Evolutionary conservation across 2,329 filamentous ascomycete genomes (phyloP).

Genomic region (Xylaria polymorpha): DNA sequence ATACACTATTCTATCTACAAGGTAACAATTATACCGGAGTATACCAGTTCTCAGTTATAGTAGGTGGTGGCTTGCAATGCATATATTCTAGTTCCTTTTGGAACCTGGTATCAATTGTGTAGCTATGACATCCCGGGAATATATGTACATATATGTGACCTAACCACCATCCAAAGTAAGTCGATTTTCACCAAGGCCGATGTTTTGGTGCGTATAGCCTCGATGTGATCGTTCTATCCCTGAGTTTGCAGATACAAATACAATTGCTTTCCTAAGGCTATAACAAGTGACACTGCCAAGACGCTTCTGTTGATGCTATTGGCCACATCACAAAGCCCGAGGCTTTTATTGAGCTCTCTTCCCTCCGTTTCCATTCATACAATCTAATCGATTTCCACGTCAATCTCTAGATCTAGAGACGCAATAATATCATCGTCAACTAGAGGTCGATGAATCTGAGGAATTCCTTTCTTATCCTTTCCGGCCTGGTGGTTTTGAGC

Average conservation of each 20-base stretch:
- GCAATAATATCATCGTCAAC: slow-evolving; percentile 95
- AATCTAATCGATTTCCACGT: slow-evolving; percentile 78
- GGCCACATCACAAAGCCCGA: background rate
- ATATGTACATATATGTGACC: background rate
- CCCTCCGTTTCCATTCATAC: background rate
- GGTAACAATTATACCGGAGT: background rate
- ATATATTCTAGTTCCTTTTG: slow-evolving; percentile 7
- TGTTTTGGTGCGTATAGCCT: background rate
- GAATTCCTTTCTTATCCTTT: slow-evolving; percentile 71
- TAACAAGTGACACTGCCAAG: background rate
- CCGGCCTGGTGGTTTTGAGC: slow-evolving; percentile 62
- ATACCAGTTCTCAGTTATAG: background rate
- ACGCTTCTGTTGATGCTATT: background rate
- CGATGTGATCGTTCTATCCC: background rate
- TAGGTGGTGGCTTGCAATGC: background rate
- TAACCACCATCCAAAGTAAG: background rate
- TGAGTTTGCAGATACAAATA: background rate
- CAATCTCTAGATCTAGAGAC: slow-evolving; percentile 87
- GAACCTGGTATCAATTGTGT: slow-evolving; percentile 1
- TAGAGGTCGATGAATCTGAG: slow-evolving; percentile 80
- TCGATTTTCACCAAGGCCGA: background rate
- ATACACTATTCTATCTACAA: background rate
- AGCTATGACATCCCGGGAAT: background rate
- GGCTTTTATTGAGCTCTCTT: background rate
- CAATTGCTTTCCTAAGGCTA: background rate